A percentile compares a stretch with the other conserved stretches of the same genome.
phyloP scores from a whole-genome alignment of 352 stramenopile species.

The Phytopythium montanum region DNA sequence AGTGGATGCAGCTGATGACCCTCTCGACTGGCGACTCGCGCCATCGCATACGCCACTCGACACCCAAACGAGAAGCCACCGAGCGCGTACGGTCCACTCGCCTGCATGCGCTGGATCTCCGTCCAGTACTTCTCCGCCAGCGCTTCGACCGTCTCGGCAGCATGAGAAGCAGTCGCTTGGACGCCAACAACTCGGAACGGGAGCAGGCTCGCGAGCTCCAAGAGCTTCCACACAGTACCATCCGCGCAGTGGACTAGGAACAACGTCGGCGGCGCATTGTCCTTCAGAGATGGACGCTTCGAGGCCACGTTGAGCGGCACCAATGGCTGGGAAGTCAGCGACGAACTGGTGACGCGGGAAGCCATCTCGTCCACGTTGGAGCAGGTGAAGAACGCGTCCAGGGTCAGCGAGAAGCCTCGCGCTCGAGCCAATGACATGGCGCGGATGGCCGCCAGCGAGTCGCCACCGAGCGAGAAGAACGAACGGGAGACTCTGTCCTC shows the following conservation, averaged over 20 bases:
- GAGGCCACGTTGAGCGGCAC: constrained; percentile 38
- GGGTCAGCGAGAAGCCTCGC: constrained; percentile 33
- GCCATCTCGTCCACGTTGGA: constrained; percentile 41
- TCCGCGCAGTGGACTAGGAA: constrained; percentile 56
- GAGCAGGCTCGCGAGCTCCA: constrained; percentile 38
- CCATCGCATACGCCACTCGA: constrained; percentile 44
- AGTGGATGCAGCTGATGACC: constrained; percentile 30
- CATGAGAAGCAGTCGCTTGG: constrained; percentile 14
- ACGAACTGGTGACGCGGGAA: constrained; percentile 7
- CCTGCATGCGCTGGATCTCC: constrained; percentile 26
- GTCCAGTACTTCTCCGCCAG: constrained; percentile 38
- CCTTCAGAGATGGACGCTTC: background rate
- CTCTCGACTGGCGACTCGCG: constrained; percentile 18
- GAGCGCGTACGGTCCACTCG: constrained; percentile 32
- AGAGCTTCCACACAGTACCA: constrained; percentile 54
- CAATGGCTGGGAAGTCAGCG: constrained; percentile 15
- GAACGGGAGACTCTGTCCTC: constrained; percentile 15
- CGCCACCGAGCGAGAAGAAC: constrained; percentile 70
- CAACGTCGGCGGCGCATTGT: constrained; percentile 10
- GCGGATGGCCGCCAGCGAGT: constrained; percentile 62
- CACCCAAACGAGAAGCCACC: constrained; percentile 67
- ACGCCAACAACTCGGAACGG: constrained; percentile 34
- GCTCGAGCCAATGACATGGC: constrained; percentile 51
- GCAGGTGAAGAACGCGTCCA: constrained; percentile 48
- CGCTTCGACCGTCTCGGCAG: constrained; percentile 21